A percentile compares a stretch with the other conserved stretches of the same genome.
phyloP scores from a whole-genome alignment of 1,284 basidiomycete species.

The Trametes pubescens region DNA sequence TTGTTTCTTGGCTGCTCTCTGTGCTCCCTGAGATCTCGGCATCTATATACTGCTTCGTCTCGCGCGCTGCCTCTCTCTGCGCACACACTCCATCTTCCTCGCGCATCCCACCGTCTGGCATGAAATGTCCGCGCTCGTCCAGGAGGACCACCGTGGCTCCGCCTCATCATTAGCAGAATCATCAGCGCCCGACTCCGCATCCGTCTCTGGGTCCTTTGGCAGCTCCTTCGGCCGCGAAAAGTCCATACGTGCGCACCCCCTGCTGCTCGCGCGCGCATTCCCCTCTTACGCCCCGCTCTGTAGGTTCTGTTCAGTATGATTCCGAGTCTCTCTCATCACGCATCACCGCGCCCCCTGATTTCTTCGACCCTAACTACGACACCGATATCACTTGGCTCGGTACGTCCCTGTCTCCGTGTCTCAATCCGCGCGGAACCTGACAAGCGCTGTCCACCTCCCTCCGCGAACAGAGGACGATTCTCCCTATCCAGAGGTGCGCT shows the following conservation, averaged over 20 bases:
- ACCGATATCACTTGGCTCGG: slow-evolving; percentile 39
- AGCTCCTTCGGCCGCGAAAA: slow-evolving; percentile 28
- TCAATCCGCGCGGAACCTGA: background rate
- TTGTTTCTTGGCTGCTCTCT: background rate
- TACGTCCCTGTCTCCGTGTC: slow-evolving; percentile 16
- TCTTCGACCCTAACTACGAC: slow-evolving; percentile 42
- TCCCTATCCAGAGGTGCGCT: slow-evolving; percentile 47
- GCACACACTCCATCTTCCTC: background rate
- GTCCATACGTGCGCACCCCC: slow-evolving; percentile 28
- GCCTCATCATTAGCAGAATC: slow-evolving; percentile 15
- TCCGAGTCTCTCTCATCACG: slow-evolving; percentile 26
- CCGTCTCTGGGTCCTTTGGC: slow-evolving; percentile 23
- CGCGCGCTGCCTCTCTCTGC: slow-evolving; percentile 2
- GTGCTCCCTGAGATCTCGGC: background rate
- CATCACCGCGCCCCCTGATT: slow-evolving; percentile 29
- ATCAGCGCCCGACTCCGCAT: slow-evolving; percentile 8
- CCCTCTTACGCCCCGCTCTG: background rate
- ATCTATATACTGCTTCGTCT: background rate
- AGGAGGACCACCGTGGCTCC: slow-evolving; percentile 30
- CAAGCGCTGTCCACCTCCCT: background rate
- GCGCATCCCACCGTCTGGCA: slow-evolving; percentile 21
- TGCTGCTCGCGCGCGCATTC: background rate
- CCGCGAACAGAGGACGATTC: slow-evolving; percentile 41
- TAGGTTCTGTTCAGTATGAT: slow-evolving; percentile 25
- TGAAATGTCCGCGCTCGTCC: slow-evolving; percentile 34